Base-by-base conservation (phyloP, 306 rosid species). In the Vigna trinervia region DNA sequence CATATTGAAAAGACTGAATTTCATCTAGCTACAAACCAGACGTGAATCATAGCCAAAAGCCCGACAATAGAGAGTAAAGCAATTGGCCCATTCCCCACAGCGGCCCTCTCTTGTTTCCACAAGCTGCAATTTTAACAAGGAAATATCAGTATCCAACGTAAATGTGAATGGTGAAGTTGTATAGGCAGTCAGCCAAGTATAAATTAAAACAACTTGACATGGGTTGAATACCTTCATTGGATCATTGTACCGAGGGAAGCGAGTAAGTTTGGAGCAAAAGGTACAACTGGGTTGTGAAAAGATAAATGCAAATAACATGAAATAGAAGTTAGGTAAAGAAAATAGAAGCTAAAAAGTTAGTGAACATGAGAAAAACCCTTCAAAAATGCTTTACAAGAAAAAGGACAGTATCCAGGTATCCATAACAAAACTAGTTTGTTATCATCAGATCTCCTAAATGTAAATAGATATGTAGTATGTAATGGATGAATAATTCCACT, bases 1-100 rank as follows among this genome's bases (percentile, higher is more conserved):
- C 41, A 65, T 62, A 67, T 32, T 48, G 62, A 76, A 71, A 64
- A 76, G 50, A 65, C 43, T 32, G 28, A 79, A 64, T 74, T 71
- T 11, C 45, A 70, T 75, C 30, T 1, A 53, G 76, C 38, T 60
- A 88, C 96, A 85, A 70, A 90, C 97, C 90, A 90, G 80, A 48
- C 97, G 96, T 52, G 96, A 92, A 54, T 89, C 96, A 82, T 84
- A 94, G 83, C 98, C 98, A 78, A 91, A 94, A 83, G 92, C 91
- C 77, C 95, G 96, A 81, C 98, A 94, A 58, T 92, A 94, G 69
- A 89, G 89, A 0, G 95, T 94, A 84, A 94, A 94, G 89, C 98
- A 94, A 77, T 94, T 92, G 79, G 98, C 97, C 98, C 98, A 92
- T 84, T 94, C 98, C 71, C 97, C 97, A 66, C 98, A 94, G 36